phyloP scores from a whole-genome alignment of 805 yeast species.

The Candida argentea region DNA sequence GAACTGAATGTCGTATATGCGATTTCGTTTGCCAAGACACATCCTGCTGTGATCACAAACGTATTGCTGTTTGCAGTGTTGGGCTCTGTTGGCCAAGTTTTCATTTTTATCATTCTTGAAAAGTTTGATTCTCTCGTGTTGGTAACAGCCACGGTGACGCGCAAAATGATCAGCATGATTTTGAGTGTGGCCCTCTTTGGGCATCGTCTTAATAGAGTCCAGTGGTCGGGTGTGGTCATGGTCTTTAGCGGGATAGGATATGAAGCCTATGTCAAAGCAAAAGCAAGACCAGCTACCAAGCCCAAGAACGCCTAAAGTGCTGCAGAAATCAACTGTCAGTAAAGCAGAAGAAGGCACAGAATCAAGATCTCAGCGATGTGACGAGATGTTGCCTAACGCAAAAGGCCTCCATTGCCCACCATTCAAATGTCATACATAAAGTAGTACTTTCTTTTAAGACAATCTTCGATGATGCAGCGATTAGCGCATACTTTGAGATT shows the following conservation, averaged over 20 bases:
- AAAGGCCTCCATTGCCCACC: no score
- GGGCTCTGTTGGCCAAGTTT: slow-evolving; percentile 92
- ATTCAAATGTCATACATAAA: no score
- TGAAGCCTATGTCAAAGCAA: slow-evolving; percentile 49
- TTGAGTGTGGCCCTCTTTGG: slow-evolving; percentile 80
- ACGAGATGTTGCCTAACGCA: no score
- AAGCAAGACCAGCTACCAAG: no score
- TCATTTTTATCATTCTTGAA: slow-evolving; percentile 77
- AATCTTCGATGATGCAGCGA: no score
- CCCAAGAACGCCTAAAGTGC: no score
- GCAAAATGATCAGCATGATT: slow-evolving; percentile 94
- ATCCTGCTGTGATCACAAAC: slow-evolving; percentile 50
- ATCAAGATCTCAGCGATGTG: no score
- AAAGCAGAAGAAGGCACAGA: no score
- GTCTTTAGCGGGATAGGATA: slow-evolving; percentile 82
- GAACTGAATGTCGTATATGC: slow-evolving; percentile 40
- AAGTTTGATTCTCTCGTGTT: slow-evolving; percentile 75
- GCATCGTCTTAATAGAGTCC: slow-evolving; percentile 52
- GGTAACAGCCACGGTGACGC: slow-evolving; percentile 89
- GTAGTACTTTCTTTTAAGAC: no score
- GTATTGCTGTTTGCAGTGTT: slow-evolving; percentile 58
- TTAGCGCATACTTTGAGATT: no score
- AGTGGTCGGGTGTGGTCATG: slow-evolving; percentile 69
- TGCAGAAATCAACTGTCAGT: no score
- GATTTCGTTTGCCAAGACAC: slow-evolving; percentile 33